These are phyloP conservation scores for Amanita exitialis DNA, from an alignment of 768 basidiomycete genomes.

Conservation along the genomic window DNA sequence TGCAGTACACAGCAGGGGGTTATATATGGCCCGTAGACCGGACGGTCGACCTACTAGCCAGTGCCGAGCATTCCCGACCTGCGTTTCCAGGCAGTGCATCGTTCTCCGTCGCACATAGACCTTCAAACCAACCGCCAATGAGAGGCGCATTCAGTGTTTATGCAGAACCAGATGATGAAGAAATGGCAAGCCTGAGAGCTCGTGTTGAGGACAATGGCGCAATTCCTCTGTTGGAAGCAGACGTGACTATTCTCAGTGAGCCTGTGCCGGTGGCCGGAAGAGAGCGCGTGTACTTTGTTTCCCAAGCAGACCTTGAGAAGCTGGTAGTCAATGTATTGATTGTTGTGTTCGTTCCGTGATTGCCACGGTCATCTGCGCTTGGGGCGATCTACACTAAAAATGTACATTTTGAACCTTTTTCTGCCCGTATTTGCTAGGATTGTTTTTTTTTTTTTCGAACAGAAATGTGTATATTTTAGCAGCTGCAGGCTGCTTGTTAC, in stretches of 20 bases:
- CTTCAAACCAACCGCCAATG: conserved; percentile 19
- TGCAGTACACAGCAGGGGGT: conserved; percentile 77
- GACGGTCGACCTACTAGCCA: conserved; percentile 51
- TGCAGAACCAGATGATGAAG: conserved; percentile 25
- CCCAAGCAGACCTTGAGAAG: conserved; percentile 58
- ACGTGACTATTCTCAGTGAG: conserved; percentile 53
- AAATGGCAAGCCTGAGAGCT: conserved; percentile 31
- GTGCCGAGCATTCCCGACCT: conserved; percentile 15
- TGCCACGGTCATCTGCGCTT: too few relatives aligned
- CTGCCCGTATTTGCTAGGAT: too few relatives aligned
- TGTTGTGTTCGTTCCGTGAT: conserved; percentile 58
- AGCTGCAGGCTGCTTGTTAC: too few relatives aligned
- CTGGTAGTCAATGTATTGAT: conserved; percentile 68
- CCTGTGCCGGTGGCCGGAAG: conserved; percentile 38
- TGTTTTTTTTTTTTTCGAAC: too few relatives aligned
- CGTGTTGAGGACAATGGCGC: conserved; percentile 64
- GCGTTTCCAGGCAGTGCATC: conserved; percentile 10
- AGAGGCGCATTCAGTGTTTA: conserved; percentile 38
- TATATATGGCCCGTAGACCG: conserved; percentile 74
- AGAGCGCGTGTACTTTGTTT: conserved; percentile 61
- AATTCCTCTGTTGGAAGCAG: conserved; percentile 49
- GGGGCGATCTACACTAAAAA: too few relatives aligned
- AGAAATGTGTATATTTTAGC: too few relatives aligned
- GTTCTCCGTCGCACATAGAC: conserved; percentile 7
- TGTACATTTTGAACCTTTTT: too few relatives aligned